These are phyloP conservation scores for Leishmania gerbilli DNA, from an alignment of 208 protist species.

Conservation along the genomic window DNA sequence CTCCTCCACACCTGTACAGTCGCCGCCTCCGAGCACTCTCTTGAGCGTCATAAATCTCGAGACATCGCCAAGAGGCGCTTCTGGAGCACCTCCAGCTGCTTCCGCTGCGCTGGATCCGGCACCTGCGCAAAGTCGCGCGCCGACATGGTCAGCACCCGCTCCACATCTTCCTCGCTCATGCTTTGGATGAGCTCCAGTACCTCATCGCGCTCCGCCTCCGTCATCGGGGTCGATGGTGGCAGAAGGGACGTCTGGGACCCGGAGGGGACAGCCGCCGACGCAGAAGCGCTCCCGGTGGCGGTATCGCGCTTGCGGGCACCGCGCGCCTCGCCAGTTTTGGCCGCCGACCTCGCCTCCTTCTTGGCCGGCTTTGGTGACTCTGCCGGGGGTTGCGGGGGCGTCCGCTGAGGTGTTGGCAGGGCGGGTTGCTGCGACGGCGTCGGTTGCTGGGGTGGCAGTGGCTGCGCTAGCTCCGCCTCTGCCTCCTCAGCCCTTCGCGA, in stretches of 20 bases:
- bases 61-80: slow-evolving; percentile 70
- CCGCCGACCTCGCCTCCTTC: slow-evolving; percentile 1
- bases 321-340: neutral
- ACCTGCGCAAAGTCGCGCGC: slow-evolving; percentile 66
- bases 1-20: neutral
- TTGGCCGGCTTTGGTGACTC: neutral
- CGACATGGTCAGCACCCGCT: slow-evolving; percentile 70
- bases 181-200: slow-evolving; percentile 73
- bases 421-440: neutral
- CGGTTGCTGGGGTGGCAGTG: neutral
- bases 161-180: slow-evolving; percentile 82
- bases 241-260: neutral
- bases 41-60: slow-evolving; percentile 36
- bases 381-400: neutral
- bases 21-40: neutral
- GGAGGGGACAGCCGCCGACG: neutral
- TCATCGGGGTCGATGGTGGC: slow-evolving; percentile 14
- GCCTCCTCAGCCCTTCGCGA: neutral
- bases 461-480: slow-evolving; percentile 10
- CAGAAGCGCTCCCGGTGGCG: slow-evolving; percentile 1
- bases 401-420: neutral
- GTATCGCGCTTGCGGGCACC: slow-evolving; percentile 1
- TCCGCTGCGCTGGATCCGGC: slow-evolving; percentile 53
- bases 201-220: slow-evolving; percentile 62
- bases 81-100: slow-evolving; percentile 71